Evolutionary conservation across 2,329 filamentous ascomycete species (phyloP), one percentile per base, ranked within the genome.

Genomic region (Diaporthe batatas): DNA sequence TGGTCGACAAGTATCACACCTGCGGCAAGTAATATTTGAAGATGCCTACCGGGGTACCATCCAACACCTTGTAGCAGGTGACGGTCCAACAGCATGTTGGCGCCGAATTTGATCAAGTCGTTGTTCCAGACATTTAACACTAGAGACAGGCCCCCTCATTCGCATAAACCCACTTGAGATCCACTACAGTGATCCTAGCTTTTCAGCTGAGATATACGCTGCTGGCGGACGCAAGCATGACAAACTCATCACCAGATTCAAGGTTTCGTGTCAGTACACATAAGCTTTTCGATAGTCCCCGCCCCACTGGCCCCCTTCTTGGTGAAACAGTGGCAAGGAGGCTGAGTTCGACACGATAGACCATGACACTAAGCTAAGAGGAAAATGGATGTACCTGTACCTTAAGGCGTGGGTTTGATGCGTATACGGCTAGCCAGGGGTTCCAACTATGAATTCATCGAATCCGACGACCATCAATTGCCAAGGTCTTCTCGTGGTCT

Each of bases 161-260:
- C 70, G 70, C 14, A 72, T 72, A 32, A 72, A 44, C 16, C 70
- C 70, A 14, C n/a, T 68, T 25, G 70, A 72, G 62, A 11, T 72
- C 8, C 70, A 72, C 36, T 72, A 59, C 70, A 68, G 29, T 54
- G 70, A 72, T 29, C 49, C 62, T 44, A 1, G 6, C n/a, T 72
- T 72, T 32, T 36, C 64, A 6, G 70, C 68, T 34, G 59, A 72
- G 36, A 68, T 72, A 36, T 72, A 68, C 47, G 25, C 70, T 34
- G 59, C 34, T 32, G 70, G 49, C 36, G 34, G 47, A 23, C 70
- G 70, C 23, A 72, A 72, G 62, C 58, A 59, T 18, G 44, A 72
- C 18, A 72, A 6, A n/a, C 62, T 10, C 36, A 58, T 34, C 64
- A 68, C 32, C 51, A 72, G 39, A 49, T 72, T 23, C 58, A 65